Base-by-base conservation (phyloP, 768 basidiomycete genomes). In the Cyclocybe aegerita region DNA sequence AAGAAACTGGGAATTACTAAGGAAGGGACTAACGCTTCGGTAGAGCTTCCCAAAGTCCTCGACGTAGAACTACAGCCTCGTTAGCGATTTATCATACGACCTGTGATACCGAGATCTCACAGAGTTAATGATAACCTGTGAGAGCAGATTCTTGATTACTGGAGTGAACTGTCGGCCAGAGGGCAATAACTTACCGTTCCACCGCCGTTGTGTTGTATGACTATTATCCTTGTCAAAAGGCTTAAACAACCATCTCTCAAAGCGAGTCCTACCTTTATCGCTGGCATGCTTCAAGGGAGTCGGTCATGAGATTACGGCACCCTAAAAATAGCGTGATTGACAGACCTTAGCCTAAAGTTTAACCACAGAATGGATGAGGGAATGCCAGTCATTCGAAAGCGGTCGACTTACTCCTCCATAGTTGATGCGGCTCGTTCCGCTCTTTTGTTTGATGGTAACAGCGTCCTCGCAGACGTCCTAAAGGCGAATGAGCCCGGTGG, bases 31-130 rank as follows among this genome's bases (percentile, higher is more conserved):
- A 45, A 68, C 66, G 54, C 67, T 68, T 14, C 70, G 66, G 50
- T 71, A 72, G 43, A 72, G 61, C 50, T 72, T 72, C 31, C 70
- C 70, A 45, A 71, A 71, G 57, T 71, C 66, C 57, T 71, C 69
- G 8, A 63, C 69, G 43, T 72, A 72, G 68, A 72, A 72, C 70
- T 71, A 34, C 5, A 5, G 29, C 6, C 4, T 29, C 30, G 17
- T 50, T 12, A 49, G 8, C 8, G 17, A 9, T 9, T 33, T 16
- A 15, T 45, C 12, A 39, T 12, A 31, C 12, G 23, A 42, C 33
- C 17, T 9, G 43, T 32, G 9, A 40, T n/a, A 23, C 9, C 4
- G 15, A 16, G 14, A 17, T 44, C 66, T 39, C 49, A 72, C 70
- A 2, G 67, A 70, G 53, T 71, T 72, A 46, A 72, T 65, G 57